A percentile compares a stretch with the other conserved stretches of the same genome.
Evolutionary conservation across 177 flowering plant species (phyloP).

Genomic region (Vitis hybrid): DNA sequence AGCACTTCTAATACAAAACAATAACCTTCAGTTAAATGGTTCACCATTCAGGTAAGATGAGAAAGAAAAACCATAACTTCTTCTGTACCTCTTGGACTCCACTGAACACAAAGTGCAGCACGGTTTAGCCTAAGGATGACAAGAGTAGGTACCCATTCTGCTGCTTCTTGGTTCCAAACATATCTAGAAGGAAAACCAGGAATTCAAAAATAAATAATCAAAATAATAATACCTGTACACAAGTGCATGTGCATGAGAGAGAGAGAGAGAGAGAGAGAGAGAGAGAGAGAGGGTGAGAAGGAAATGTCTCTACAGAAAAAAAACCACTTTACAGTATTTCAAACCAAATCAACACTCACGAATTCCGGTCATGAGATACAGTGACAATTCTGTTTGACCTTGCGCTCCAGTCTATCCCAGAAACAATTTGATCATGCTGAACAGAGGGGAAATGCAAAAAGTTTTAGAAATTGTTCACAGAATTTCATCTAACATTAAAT

Average conservation of each 20-base stretch:
- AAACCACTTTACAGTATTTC: background rate
- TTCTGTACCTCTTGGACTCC: conserved; percentile 92
- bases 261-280: background rate
- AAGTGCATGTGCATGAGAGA: background rate
- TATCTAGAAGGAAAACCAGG: conserved; percentile 46
- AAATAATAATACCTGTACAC: background rate
- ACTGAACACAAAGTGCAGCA: conserved; percentile 96
- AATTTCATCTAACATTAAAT: no score
- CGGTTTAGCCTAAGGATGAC: conserved; percentile 95
- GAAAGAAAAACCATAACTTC: background rate
- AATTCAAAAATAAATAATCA: background rate
- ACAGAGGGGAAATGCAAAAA: conserved; percentile 4
- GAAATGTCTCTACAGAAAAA: background rate
- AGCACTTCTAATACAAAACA: background rate
- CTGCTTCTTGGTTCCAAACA: conserved; percentile 89
- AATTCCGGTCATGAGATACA: conserved; percentile 96
- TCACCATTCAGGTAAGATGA: background rate
- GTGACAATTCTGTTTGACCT: conserved; percentile 88
- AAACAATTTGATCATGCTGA: conserved; percentile 97
- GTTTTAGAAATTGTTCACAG: no score
- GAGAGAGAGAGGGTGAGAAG: background rate
- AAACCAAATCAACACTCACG: conserved; percentile 60
- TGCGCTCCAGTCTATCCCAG: conserved; percentile 93
- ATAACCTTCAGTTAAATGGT: background rate
- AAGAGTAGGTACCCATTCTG: conserved; percentile 97